These are phyloP conservation scores for Pelargonium citronellum DNA, from an alignment of 441 rosid genomes.

Conservation along the genomic window DNA sequence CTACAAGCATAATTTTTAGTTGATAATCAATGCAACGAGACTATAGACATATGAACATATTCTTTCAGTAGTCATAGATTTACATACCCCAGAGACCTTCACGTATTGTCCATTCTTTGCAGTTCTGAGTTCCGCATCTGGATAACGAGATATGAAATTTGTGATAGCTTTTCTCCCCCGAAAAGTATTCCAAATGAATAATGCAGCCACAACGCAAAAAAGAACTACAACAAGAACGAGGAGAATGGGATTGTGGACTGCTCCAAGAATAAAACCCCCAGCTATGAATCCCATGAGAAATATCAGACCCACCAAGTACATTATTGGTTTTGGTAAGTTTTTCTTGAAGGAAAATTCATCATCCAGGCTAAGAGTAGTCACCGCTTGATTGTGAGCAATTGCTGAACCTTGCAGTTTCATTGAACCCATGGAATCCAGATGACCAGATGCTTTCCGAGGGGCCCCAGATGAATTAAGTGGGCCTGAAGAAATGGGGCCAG, in stretches of 20 bases:
- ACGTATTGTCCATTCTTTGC: slow-evolving; percentile 97
- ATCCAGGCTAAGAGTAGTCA: slow-evolving; percentile 61
- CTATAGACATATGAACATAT: neutral
- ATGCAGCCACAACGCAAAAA: slow-evolving; percentile 53
- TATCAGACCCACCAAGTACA: slow-evolving; percentile 69
- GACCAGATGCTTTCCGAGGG: slow-evolving; percentile 90
- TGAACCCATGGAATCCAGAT: slow-evolving; percentile 73
- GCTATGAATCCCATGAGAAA: slow-evolving; percentile 89
- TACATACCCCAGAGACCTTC: slow-evolving; percentile 94
- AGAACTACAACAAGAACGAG: slow-evolving; percentile 67
- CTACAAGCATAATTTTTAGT: neutral
- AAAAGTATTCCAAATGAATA: slow-evolving; percentile 77
- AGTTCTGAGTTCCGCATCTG: slow-evolving; percentile 93
- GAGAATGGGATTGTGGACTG: slow-evolving; percentile 83
- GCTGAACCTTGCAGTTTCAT: slow-evolving; percentile 58
- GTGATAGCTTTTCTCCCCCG: slow-evolving; percentile 78
- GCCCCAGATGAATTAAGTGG: slow-evolving; percentile 78
- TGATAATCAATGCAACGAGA: neutral
- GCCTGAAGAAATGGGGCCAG: slow-evolving; percentile 86
- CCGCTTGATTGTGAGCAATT: slow-evolving; percentile 71
- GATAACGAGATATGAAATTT: slow-evolving; percentile 65
- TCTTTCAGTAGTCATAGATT: neutral
- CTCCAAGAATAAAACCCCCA: slow-evolving; percentile 82
- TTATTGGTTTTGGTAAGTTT: slow-evolving; percentile 65
- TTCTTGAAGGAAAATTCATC: slow-evolving; percentile 62